Percentiles rank a stretch among this genome's conserved stretches.
Evolutionary conservation across 1,139 yeast species (phyloP).

Genomic region (Pichia kudriavzevii): DNA sequence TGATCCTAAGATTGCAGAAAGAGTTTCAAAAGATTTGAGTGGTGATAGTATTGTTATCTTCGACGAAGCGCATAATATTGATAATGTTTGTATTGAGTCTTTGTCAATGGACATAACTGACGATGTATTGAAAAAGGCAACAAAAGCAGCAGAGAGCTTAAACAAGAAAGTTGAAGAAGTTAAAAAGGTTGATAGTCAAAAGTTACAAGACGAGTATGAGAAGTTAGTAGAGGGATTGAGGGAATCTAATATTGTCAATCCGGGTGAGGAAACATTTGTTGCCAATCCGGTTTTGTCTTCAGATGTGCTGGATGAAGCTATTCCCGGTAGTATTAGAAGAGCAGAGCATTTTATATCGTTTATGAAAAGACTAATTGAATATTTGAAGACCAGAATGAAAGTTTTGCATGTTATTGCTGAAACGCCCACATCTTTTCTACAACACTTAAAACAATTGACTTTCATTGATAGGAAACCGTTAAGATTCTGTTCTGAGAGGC

Average conservation of each 20-base stretch:
- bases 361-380: constrained; percentile 85
- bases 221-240: constrained; percentile 83
- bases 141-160: constrained; percentile 73
- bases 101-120: constrained; percentile 80
- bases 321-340: constrained; percentile 92
- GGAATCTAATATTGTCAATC: constrained; percentile 57
- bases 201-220: constrained; percentile 83
- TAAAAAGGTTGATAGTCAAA: constrained; percentile 73
- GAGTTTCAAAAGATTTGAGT: constrained; percentile 87
- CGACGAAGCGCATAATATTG: constrained; percentile 98
- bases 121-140: constrained; percentile 72
- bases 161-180: constrained; percentile 74
- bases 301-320: constrained; percentile 83
- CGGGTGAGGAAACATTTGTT: constrained; percentile 66
- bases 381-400: constrained; percentile 93
- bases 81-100: constrained; percentile 96
- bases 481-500: constrained; percentile 83
- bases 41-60: constrained; percentile 91
- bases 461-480: constrained; percentile 89
- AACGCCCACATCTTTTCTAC: constrained; percentile 87
- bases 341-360: constrained; percentile 97
- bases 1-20: constrained; percentile 94
- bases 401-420: constrained; percentile 94
- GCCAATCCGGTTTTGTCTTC: constrained; percentile 82
- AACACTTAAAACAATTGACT: constrained; percentile 87